Base-by-base conservation (phyloP, 768 basidiomycete species). In the Rhodocollybia butyracea region DNA sequence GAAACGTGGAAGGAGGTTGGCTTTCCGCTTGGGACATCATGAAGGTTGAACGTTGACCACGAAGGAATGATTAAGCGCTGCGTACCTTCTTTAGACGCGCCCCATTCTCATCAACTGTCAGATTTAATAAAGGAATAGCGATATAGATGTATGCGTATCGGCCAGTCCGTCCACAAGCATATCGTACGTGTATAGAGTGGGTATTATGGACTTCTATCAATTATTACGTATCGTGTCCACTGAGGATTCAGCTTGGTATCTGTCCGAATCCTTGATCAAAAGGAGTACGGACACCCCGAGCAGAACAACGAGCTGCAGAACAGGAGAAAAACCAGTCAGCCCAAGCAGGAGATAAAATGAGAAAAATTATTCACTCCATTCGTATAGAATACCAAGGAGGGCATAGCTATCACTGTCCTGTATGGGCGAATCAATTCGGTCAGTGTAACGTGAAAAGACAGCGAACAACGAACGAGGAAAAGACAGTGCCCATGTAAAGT, bases 401-500 rank as follows among this genome's bases (percentile, higher is more conserved):
- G 47, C 32, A 36, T 34, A 10, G 47, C 34, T 31, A 31, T 7
- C 10, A 50, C 34, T 5, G 47, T 24, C n/a, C n/a, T n/a, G n/a
- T n/a, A n/a, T n/a, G n/a, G n/a, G n/a, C n/a, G n/a, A n/a, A n/a
- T n/a, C n/a, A n/a, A n/a, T n/a, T n/a, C n/a, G n/a, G n/a, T n/a
- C n/a, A n/a, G n/a, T n/a, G n/a, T n/a, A n/a, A n/a, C n/a, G n/a
- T n/a, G n/a, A n/a, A n/a, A n/a, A n/a, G n/a, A n/a, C 12, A n/a
- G 22, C 27, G 17, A 59, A 34, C 7, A n/a, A 59, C 59, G 52
- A 21, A 59, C 32, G 58, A 54, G 11, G 64, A 62, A 24, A 69
- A 42, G 31, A 69, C 60, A 38, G 66, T 46, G 6, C 68, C 68
- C 66, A 70, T 67, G 41, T 71, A 51, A 50, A 70, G 27, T 2